phyloP scores from a whole-genome alignment of 371 early-diverging fungal species.

The Mucor ambiguus region DNA sequence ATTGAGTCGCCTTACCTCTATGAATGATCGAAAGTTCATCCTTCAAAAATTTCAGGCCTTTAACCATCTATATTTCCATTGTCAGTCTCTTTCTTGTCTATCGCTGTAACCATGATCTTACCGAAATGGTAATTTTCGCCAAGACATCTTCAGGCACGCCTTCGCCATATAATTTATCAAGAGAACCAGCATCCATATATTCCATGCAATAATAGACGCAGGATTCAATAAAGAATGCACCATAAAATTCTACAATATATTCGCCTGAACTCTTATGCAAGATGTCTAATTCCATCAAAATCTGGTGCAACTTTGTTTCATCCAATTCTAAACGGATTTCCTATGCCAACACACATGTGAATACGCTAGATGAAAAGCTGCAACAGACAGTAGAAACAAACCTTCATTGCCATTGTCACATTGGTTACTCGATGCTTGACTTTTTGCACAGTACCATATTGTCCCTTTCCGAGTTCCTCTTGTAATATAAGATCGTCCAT shows the following conservation, averaged over 20 bases:
- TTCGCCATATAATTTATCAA: conserved; percentile 83
- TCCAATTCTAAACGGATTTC: conserved; percentile 93
- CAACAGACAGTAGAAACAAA: conserved; percentile 10
- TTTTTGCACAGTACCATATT: conserved; percentile 92
- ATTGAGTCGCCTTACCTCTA: conserved; percentile 46
- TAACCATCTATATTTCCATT: conserved; percentile 65
- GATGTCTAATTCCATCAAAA: conserved; percentile 50
- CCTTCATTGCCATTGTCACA: conserved; percentile 94
- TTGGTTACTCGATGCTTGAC: conserved; percentile 86
- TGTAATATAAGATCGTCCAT: conserved; percentile 81
- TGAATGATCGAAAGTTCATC: conserved; percentile 90
- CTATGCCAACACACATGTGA: conserved; percentile 36
- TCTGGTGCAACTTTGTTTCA: conserved; percentile 62
- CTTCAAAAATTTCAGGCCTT: conserved; percentile 87
- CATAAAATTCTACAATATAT: conserved; percentile 96
- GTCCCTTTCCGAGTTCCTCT: conserved; percentile 88
- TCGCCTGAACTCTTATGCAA: conserved; percentile 85
- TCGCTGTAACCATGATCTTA: conserved; percentile 33
- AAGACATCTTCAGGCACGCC: conserved; percentile 87
- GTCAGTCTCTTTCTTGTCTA: not conserved
- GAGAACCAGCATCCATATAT: conserved; percentile 94
- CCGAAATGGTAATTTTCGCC: conserved; percentile 75
- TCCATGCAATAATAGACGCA: conserved; percentile 95
- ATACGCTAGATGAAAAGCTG: not conserved
- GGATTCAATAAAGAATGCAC: conserved; percentile 96